Evolutionary conservation across 2,329 filamentous ascomycete species (phyloP), one percentile per base, ranked within the genome.

Genomic region (Hymenoscyphus albidus): DNA sequence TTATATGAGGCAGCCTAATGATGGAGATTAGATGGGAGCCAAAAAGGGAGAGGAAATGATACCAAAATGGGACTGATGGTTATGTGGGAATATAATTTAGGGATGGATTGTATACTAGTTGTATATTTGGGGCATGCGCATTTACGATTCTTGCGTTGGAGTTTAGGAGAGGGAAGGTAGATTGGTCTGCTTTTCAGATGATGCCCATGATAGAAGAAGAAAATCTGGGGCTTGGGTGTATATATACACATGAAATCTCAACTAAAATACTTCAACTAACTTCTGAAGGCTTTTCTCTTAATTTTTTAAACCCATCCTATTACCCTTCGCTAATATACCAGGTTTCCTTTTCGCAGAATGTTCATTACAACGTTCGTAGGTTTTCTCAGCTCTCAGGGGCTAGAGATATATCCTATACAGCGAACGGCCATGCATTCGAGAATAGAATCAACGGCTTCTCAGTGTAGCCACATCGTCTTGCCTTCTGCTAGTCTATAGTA

Each of bases 1-100:
- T 42, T 97, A 92, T 76, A 92, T 97, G 92, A 80, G 91, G 72
- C 89, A 89, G 82, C 90, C 90, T 70, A 86, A 80, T 76, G 86
- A 88, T 59, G 83, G 86, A 2, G 75, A 76, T 67, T 75, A 68
- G 63, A 10, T 44, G 16, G 5, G n/a, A 55, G 40, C n/a, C 13
- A 13, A 27, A 55, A 22, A 18, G 14, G 32, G n/a, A 35, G 48
- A 22, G 40, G n/a, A 35, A 32, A 55, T 32, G n/a, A 22, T 42
- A 18, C n/a, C 35, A 32, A 18, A 18, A 38, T 32, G 38, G 27
- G 5, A 44, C 48, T 54, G 48, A 54, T 54, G 48, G 13, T 54
- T 13, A 54, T 54, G 48, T 54, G n/a, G 48, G 18, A 54, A 54
- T 54, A 31, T 54, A 54, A 54, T 54, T 13, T 54, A 31, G 48